Base-by-base conservation (phyloP, 164 flowering plant genomes). In the Vitis riparia region DNA sequence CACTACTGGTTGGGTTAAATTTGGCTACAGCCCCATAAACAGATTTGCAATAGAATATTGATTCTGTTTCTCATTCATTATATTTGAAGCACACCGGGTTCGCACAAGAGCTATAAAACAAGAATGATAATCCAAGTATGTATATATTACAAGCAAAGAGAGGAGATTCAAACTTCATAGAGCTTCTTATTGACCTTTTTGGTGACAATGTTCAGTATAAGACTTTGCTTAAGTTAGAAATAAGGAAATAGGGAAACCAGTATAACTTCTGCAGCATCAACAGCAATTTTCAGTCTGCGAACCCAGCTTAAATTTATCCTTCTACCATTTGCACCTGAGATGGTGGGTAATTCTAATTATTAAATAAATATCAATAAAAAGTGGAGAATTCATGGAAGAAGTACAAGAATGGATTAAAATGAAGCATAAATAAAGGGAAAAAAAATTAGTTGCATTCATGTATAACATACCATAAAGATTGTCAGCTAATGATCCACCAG, bases 181-280 rank as follows among this genome's bases (percentile, higher is more conserved):
- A 32, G 44, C 44, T 32, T 32, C 44, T 32, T 32, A 32, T 32
- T 32, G 44, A 32, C 44, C 44, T 32, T 32, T 32, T 3, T 32
- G 44, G 27, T 32, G 44, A 32, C 44, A 32, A 32, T 32, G 44
- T 32, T 32, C 44, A 32, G 44, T 32, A 2, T 32, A 6, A 32
- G 5, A 32, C 44, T 32, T 5, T 5, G 32, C 11, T 12, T 59
- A 55, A 16, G 44, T 32, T 32, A 3, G 44, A 32, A 23, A 23
- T 23, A 23, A 1, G 27, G 44, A 10, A 5, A 55, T 23, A 23
- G 51, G 66, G 50, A 2, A 65, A 44, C 0, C 59, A 47, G 62
- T 30, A 37, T 77, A 87, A 94, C 97, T 86, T 88, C 89, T 60
- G 95, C 97, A 67, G 97, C 92, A 86, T 92, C 97, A 63, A 90